These are phyloP conservation scores for Oemleria cerasiformis DNA, from an alignment of 306 rosid genomes.

Conservation along the genomic window DNA sequence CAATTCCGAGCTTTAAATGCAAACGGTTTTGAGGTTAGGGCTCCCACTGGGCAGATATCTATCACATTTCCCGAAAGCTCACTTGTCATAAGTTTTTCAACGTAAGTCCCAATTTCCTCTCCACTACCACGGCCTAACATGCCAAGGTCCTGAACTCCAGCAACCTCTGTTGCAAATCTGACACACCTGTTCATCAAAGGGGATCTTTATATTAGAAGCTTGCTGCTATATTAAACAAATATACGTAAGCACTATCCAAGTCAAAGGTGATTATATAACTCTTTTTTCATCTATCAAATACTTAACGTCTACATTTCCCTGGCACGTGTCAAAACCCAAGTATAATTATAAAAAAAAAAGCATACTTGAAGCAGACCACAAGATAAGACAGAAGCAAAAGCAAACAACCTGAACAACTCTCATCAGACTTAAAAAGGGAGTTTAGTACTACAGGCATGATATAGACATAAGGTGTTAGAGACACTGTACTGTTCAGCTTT, in stretches of 20 bases:
- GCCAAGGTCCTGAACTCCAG: constrained; percentile 98
- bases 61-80: constrained; percentile 99
- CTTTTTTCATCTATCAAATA: neutral
- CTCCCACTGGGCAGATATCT: constrained; percentile 98
- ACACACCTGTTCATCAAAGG: constrained; percentile 67
- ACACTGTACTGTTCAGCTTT: neutral
- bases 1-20: constrained; percentile 98
- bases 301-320: neutral
- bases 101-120: constrained; percentile 98
- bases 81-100: constrained; percentile 93
- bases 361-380: neutral
- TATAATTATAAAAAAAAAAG: neutral
- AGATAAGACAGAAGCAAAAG: neutral
- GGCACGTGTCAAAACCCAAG: neutral
- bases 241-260: neutral
- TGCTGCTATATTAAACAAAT: constrained; percentile 17
- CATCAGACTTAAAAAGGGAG: neutral
- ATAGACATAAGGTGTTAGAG: neutral
- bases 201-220: constrained; percentile 24
- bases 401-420: neutral
- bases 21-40: constrained; percentile 96
- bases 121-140: constrained; percentile 99
- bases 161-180: constrained; percentile 97
- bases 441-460: neutral
- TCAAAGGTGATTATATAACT: neutral